Evolutionary conservation across 2,329 filamentous ascomycete genomes (phyloP).

Genomic region (Cercospora sojina): DNA sequence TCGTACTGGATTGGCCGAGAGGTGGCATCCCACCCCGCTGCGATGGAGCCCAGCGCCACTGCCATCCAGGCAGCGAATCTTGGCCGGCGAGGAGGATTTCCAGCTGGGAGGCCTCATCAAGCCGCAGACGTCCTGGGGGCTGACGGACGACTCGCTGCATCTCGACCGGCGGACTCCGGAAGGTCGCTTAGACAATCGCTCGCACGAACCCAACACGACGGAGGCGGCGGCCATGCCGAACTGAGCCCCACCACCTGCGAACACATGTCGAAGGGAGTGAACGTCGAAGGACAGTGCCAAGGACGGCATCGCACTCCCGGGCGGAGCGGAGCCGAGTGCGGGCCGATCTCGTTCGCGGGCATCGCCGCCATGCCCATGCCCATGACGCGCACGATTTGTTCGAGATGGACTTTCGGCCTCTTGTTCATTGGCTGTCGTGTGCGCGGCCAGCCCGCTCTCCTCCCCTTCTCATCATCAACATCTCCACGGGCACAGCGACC

Average conservation of each 20-base stretch:
- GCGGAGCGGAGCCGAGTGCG: not conserved
- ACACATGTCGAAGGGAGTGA: not conserved
- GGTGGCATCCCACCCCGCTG: slow-evolving; percentile 1
- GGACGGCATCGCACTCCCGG: not conserved
- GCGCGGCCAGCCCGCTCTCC: not conserved
- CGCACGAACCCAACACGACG: not conserved
- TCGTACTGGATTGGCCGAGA: not conserved
- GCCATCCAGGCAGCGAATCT: not conserved
- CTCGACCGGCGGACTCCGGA: not conserved
- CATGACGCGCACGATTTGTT: slow-evolving; percentile 9
- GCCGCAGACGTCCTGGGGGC: not conserved
- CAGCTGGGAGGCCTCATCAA: not conserved
- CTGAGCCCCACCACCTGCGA: not conserved
- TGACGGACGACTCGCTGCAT: not conserved
- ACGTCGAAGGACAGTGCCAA: not conserved
- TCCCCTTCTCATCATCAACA: not conserved
- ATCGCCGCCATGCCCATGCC: not conserved
- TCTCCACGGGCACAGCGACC: slow-evolving; percentile 2
- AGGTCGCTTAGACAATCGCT: not conserved
- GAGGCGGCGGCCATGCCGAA: not conserved
- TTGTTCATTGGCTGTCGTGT: slow-evolving; percentile 1
- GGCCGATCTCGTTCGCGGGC: not conserved
- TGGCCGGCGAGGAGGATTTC: not conserved
- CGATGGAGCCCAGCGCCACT: slow-evolving; percentile 6
- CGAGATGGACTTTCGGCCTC: slow-evolving; percentile 8